Base-by-base conservation (phyloP, 2,329 filamentous ascomycete genomes). In the Knoxdaviesia capensis region DNA sequence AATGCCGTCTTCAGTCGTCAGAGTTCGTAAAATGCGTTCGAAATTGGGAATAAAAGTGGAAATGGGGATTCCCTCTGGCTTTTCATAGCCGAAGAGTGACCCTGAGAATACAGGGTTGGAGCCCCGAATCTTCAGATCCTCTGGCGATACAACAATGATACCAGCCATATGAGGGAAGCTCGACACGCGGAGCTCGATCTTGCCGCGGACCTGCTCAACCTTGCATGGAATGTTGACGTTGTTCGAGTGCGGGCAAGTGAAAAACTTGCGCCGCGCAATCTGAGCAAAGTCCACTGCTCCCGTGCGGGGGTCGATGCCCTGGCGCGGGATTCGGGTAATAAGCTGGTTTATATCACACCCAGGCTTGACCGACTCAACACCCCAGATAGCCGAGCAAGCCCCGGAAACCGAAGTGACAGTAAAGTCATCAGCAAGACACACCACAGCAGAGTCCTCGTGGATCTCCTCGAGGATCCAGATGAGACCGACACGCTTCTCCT, bases 401-500 rank as follows among this genome's bases (percentile, higher is more conserved):
- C 88, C 88, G 2, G 69, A 68, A 34, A 81, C 68, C 41, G 70
- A 74, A 31, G 74, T 68, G 11, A 94, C 71, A 37, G 71, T 68
- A 36, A 85, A 86, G 31, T 84, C 77, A 44, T 86, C 78, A 53
- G 92, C 82, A 20, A 93, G 68, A 7, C 66, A 69, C 37, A 98
- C 60, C 46, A 75, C 72, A 4, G 83, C 86, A 35, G 90, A 78
- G 55, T 98, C 87, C 59, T 98, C 90, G 43, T 88, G 84, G 46
- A 98, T 96, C 59, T 98, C 90, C 57, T 98, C 90, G 2, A 98
- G 62, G 6, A 98, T 90, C 90, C 90, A 98, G 46, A 98, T 96
- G 45, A 98, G 62, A 7, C 88, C 87, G 41, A 85, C 77, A 40
- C 80, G 74, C 59, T 98, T 98, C 59, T 98, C 90, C 63, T 98